A percentile compares a stretch with the other conserved stretches of the same genome.
These are phyloP conservation scores for Pisolithus tinctorius DNA, from an alignment of 768 basidiomycete species.

Conservation along the genomic window DNA sequence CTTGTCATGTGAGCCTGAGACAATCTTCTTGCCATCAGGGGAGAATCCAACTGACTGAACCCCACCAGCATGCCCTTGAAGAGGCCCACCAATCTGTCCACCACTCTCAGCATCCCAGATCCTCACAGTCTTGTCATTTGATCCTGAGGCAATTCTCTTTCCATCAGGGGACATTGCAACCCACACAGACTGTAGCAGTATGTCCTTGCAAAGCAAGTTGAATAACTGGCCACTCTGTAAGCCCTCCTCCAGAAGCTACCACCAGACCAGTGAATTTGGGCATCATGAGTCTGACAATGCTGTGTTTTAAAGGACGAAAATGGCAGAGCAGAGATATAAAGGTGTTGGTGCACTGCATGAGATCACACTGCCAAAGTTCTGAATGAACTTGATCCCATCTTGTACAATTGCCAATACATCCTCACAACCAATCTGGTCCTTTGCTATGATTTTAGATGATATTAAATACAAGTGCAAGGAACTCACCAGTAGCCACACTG, in stretches of 20 bases:
- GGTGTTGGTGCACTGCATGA: slow-evolving; percentile 15
- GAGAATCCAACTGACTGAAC: background rate
- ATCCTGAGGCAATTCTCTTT: background rate
- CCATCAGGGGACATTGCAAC: background rate
- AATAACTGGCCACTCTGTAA: background rate
- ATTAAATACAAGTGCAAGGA: no score
- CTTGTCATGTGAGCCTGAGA: background rate
- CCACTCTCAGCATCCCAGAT: background rate
- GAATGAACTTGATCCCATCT: slow-evolving; percentile 10
- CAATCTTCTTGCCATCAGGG: background rate
- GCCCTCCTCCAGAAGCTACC: background rate
- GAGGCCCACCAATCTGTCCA: background rate
- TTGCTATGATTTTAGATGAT: no score
- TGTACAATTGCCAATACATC: background rate
- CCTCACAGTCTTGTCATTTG: background rate
- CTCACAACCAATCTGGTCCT: no score
- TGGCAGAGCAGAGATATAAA: slow-evolving; percentile 20
- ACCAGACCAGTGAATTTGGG: background rate
- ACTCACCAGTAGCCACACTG: background rate
- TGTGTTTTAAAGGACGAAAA: slow-evolving; percentile 18
- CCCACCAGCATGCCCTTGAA: background rate
- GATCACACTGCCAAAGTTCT: slow-evolving; percentile 6
- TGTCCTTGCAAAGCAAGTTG: background rate
- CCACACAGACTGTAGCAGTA: background rate
- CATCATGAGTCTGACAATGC: slow-evolving; percentile 2